A percentile compares a stretch with the other conserved stretches of the same genome.
Conservation (phyloP, 2,329 filamentous ascomycete genomes). For the Coniochaeta pulveracea region DNA sequence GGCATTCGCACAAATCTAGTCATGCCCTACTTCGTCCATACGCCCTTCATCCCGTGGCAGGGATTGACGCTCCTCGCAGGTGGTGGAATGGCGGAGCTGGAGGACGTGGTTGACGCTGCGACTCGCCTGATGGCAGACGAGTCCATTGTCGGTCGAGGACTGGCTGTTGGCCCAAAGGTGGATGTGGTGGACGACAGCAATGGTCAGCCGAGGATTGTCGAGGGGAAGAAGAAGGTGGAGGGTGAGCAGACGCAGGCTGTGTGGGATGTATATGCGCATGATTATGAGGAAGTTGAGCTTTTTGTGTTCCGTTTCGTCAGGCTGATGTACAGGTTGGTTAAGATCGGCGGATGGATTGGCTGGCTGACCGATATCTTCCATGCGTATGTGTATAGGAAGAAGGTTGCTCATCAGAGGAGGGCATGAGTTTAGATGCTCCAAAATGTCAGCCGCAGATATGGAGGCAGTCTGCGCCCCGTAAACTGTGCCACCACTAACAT, state of each 20-base stretch:
- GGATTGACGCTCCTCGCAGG: conserved; percentile 45
- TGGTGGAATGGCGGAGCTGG: conserved; percentile 35
- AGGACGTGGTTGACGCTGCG: conserved; percentile 52
- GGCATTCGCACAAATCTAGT: conserved; percentile 54
- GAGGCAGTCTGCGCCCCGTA: too few relatives aligned
- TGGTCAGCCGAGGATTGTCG: conserved; percentile 13
- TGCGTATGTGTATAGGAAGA: neutral
- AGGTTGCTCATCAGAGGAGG: too few relatives aligned
- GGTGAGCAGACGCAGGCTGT: conserved; percentile 7
- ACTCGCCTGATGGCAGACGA: conserved; percentile 48
- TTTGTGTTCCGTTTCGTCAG: conserved; percentile 2
- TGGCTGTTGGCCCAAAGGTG: conserved; percentile 25
- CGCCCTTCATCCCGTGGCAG: conserved; percentile 38
- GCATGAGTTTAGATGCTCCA: too few relatives aligned
- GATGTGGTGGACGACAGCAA: conserved; percentile 28
- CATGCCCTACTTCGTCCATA: conserved; percentile 56
- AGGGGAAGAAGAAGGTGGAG: too few relatives aligned
- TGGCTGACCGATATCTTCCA: conserved; percentile 9
- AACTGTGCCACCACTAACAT: too few relatives aligned
- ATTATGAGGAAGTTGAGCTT: conserved; percentile 4
- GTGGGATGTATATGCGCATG: conserved; percentile 8
- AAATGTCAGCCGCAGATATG: too few relatives aligned
- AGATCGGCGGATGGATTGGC: conserved; percentile 38
- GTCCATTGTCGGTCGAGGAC: conserved; percentile 39
- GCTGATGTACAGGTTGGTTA: neutral